phyloP scores from a whole-genome alignment of 768 basidiomycete species.

The Lactifluus pinguis region DNA sequence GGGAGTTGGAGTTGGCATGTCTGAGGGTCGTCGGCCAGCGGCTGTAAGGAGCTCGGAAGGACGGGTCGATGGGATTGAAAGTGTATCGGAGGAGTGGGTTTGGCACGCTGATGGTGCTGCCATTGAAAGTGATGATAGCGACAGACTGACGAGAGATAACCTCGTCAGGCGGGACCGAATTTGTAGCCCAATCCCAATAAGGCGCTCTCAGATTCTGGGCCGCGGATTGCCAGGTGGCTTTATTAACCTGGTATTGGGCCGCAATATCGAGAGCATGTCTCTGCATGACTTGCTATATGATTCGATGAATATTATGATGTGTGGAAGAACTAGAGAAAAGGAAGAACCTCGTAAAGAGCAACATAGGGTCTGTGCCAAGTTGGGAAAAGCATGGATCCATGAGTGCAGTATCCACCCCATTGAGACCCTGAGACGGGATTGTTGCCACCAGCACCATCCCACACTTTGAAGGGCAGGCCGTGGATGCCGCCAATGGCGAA shows the following conservation, averaged over 20 bases:
- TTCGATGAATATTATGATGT: neutral
- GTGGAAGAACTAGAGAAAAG: neutral
- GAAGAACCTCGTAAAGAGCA: slow-evolving; percentile 38
- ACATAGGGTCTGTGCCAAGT: slow-evolving; percentile 51
- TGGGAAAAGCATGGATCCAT: slow-evolving; percentile 44
- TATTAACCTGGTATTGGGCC: slow-evolving; percentile 27
- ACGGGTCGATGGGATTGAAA: slow-evolving; percentile 27
- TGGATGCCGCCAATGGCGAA: slow-evolving; percentile 45
- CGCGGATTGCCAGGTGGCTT: slow-evolving; percentile 26
- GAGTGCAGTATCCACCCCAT: slow-evolving; percentile 44
- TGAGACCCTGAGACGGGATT: slow-evolving; percentile 21
- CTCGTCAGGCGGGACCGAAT: slow-evolving; percentile 31
- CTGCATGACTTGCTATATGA: slow-evolving; percentile 39
- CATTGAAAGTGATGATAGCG: slow-evolving; percentile 28
- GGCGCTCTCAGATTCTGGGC: slow-evolving; percentile 33
- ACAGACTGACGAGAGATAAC: slow-evolving; percentile 30
- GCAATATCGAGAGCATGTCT: slow-evolving; percentile 35
- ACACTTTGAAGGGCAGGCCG: slow-evolving; percentile 38
- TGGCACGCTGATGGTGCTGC: slow-evolving; percentile 22
- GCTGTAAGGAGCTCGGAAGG: slow-evolving; percentile 8
- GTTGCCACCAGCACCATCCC: slow-evolving; percentile 32
- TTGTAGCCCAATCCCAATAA: slow-evolving; percentile 45
- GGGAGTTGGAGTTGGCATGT: neutral
- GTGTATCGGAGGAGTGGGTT: slow-evolving; percentile 31
- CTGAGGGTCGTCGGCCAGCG: slow-evolving; percentile 11